phyloP scores from a whole-genome alignment of 495 filamentous ascomycete genomes.

The Lepraria neglecta region DNA sequence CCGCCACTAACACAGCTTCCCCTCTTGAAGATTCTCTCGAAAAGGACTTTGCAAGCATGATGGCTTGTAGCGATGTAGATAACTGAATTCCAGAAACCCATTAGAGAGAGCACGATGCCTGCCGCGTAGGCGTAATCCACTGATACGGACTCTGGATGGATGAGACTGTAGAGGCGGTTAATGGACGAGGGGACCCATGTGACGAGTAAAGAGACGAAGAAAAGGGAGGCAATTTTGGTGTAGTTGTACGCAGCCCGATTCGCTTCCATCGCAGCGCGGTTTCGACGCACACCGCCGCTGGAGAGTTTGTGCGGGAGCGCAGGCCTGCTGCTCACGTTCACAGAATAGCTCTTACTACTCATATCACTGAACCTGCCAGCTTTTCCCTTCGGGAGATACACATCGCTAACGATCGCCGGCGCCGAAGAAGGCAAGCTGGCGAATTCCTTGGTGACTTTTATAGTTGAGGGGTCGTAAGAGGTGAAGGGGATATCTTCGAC shows the following conservation, averaged over 20 bases:
- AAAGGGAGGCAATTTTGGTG: slow-evolving; percentile 73
- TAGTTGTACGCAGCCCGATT: slow-evolving; percentile 59
- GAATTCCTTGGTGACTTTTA: slow-evolving; percentile 15
- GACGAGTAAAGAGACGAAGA: slow-evolving; percentile 73
- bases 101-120: slow-evolving; percentile 70
- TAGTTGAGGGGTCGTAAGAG: slow-evolving; percentile 1
- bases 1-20: neutral
- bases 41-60: neutral
- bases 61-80: slow-evolving; percentile 64
- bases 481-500: neutral
- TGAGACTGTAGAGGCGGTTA: slow-evolving; percentile 67
- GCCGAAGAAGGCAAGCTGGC: neutral
- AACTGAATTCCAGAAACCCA: slow-evolving; percentile 84
- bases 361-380: neutral
- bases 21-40: neutral
- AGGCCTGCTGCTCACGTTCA: neutral
- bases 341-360: slow-evolving; percentile 6
- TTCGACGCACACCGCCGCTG: neutral
- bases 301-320: slow-evolving; percentile 11
- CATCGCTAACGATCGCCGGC: neutral
- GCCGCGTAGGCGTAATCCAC: slow-evolving; percentile 61
- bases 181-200: slow-evolving; percentile 81
- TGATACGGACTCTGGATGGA: slow-evolving; percentile 47
- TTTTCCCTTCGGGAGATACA: neutral
- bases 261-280: slow-evolving; percentile 32